phyloP scores from a whole-genome alignment of 2,329 filamentous ascomycete species.

The Penicillium carneum region DNA sequence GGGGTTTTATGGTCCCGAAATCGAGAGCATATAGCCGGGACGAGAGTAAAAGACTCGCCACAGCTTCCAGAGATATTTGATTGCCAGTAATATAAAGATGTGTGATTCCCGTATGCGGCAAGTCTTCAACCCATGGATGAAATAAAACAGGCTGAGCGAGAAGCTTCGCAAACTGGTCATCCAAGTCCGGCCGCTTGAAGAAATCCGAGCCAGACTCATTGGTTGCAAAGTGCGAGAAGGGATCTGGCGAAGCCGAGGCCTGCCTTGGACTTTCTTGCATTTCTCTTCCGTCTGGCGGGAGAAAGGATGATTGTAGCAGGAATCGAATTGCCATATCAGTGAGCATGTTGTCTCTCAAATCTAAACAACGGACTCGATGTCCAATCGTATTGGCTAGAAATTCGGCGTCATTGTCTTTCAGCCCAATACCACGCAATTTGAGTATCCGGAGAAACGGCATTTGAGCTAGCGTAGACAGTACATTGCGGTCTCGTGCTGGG shows the following conservation, averaged over 20 bases:
- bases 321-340: conserved; percentile 63
- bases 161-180: conserved; percentile 59
- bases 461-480: conserved; percentile 57
- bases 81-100: conserved; percentile 68
- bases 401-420: conserved; percentile 62
- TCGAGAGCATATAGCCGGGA: conserved; percentile 63
- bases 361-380: conserved; percentile 62
- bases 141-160: conserved; percentile 60
- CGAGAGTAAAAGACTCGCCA: conserved; percentile 61
- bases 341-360: conserved; percentile 64
- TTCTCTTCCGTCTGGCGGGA: conserved; percentile 27
- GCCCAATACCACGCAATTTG: conserved; percentile 61
- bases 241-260: conserved; percentile 18
- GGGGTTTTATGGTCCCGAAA: conserved; percentile 57
- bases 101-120: conserved; percentile 63
- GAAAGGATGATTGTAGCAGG: conserved; percentile 61
- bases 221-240: conserved; percentile 19
- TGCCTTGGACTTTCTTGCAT: conserved; percentile 13
- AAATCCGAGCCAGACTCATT: conserved; percentile 28
- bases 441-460: conserved; percentile 63
- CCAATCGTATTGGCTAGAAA: conserved; percentile 61
- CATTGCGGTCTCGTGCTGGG: conserved; percentile 57
- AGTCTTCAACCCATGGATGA: conserved; percentile 63
- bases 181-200: conserved; percentile 45
- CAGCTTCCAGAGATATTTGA: conserved; percentile 62